Conservation (phyloP, 2,329 filamentous ascomycete species). For the Fusarium subglutinans region DNA sequence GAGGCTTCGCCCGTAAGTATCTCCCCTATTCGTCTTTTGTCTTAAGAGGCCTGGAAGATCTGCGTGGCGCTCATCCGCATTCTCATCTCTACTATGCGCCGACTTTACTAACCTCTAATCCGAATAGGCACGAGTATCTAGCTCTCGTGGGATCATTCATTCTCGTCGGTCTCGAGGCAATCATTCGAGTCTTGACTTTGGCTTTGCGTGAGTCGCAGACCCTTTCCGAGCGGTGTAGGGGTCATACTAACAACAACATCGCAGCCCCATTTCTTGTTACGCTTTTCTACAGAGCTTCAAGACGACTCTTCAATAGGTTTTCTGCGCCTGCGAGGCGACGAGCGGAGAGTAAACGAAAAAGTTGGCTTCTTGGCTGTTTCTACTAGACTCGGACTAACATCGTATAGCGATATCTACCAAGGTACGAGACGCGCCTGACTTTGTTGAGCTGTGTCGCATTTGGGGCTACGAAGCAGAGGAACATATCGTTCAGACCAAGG, state of each 20-base stretch:
- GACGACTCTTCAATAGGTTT: constrained; percentile 82
- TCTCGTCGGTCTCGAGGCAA: constrained; percentile 81
- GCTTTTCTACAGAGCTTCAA: constrained; percentile 84
- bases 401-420: constrained; percentile 74
- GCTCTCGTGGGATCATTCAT: constrained; percentile 85
- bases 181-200: constrained; percentile 87
- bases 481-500: constrained; percentile 92
- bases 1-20: constrained; percentile 60
- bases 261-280: constrained; percentile 80
- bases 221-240: constrained; percentile 15
- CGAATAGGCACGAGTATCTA: constrained; percentile 80
- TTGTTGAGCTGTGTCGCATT: constrained; percentile 90
- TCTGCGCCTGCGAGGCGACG: constrained; percentile 75
- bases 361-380: constrained; percentile 52
- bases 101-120: constrained; percentile 24
- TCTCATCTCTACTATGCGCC: neutral
- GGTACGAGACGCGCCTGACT: constrained; percentile 88
- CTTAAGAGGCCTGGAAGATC: neutral
- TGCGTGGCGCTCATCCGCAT: constrained; percentile 9
- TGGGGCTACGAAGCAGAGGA: constrained; percentile 96
- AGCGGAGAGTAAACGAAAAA: constrained; percentile 73
- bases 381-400: constrained; percentile 58
- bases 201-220: constrained; percentile 74
- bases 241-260: constrained; percentile 6
- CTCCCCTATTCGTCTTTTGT: neutral